A percentile compares a stretch with the other conserved stretches of the same genome.
phyloP scores from a whole-genome alignment of 2,329 filamentous ascomycete genomes.

The Aciculosporium take region DNA sequence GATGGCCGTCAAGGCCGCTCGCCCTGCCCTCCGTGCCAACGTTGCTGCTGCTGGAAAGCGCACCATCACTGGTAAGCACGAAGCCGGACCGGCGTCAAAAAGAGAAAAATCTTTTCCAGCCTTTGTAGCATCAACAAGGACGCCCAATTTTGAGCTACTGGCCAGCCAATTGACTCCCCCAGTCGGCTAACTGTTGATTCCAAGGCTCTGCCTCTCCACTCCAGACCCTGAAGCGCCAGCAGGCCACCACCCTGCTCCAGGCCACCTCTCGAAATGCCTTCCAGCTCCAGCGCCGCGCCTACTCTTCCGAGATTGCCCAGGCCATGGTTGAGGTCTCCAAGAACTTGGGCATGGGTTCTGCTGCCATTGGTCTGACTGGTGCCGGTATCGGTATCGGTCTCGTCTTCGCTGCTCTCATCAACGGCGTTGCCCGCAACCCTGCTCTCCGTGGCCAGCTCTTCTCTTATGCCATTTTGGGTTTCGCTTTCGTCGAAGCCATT shows the following conservation, averaged over 20 bases:
- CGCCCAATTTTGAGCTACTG: slow-evolving; percentile 12
- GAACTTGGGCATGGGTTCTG: slow-evolving; percentile 79
- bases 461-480: slow-evolving; percentile 90
- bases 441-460: slow-evolving; percentile 90
- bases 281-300: slow-evolving; percentile 54
- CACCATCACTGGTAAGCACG: slow-evolving; percentile 55
- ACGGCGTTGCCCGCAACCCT: slow-evolving; percentile 86
- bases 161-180: slow-evolving; percentile 19
- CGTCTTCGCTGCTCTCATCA: slow-evolving; percentile 81
- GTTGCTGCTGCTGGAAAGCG: slow-evolving; percentile 56
- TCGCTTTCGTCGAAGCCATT: slow-evolving; percentile 88
- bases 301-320: slow-evolving; percentile 79
- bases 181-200: slow-evolving; percentile 18
- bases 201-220: slow-evolving; percentile 47
- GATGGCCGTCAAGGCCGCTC: slow-evolving; percentile 65
- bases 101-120: slow-evolving; percentile 17
- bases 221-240: slow-evolving; percentile 64
- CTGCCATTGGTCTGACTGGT: slow-evolving; percentile 84
- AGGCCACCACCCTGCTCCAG: slow-evolving; percentile 51
- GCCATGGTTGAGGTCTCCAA: slow-evolving; percentile 83
- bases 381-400: slow-evolving; percentile 92
- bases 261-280: slow-evolving; percentile 51
- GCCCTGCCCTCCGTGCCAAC: slow-evolving; percentile 55
- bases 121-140: slow-evolving; percentile 5
- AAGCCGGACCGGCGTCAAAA: not conserved